Evolutionary conservation across 2,329 filamentous ascomycete genomes (phyloP).

Genomic region (Trichoderma sp.): DNA sequence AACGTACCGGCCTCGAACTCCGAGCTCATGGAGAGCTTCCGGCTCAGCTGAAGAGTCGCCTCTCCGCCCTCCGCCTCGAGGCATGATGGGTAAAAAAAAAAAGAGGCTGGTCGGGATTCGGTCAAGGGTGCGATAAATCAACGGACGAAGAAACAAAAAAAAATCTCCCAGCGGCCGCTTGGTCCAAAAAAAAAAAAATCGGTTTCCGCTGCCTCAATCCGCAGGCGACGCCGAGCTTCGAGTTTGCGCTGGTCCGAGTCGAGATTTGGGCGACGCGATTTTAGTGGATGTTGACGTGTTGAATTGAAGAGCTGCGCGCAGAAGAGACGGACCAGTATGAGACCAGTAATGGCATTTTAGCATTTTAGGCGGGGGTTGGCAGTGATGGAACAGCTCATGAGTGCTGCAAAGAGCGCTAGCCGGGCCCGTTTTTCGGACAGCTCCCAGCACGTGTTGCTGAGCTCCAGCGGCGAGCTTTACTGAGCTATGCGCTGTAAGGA

Average conservation of each 20-base stretch:
- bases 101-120: neutral
- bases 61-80: slow-evolving; percentile 29
- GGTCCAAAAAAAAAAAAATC: neutral
- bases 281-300: slow-evolving; percentile 24
- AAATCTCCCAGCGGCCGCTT: neutral
- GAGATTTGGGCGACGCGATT: slow-evolving; percentile 21
- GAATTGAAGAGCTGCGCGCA: neutral
- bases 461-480: slow-evolving; percentile 16
- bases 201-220: neutral
- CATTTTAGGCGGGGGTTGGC: slow-evolving; percentile 4
- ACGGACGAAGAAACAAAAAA: neutral
- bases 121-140: neutral
- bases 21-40: slow-evolving; percentile 36
- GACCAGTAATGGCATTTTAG: neutral
- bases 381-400: neutral
- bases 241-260: slow-evolving; percentile 3
- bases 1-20: slow-evolving; percentile 40
- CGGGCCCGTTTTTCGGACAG: neutral
- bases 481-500: neutral
- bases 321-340: neutral
- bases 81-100: slow-evolving; percentile 28
- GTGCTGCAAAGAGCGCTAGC: slow-evolving; percentile 4
- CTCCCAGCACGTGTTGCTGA: slow-evolving; percentile 13
- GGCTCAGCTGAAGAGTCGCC: slow-evolving; percentile 29
- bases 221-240: slow-evolving; percentile 12